Evolutionary conservation across 768 basidiomycete genomes (phyloP), one percentile per base, ranked within the genome.

Genomic region (Nidularia sp.): DNA sequence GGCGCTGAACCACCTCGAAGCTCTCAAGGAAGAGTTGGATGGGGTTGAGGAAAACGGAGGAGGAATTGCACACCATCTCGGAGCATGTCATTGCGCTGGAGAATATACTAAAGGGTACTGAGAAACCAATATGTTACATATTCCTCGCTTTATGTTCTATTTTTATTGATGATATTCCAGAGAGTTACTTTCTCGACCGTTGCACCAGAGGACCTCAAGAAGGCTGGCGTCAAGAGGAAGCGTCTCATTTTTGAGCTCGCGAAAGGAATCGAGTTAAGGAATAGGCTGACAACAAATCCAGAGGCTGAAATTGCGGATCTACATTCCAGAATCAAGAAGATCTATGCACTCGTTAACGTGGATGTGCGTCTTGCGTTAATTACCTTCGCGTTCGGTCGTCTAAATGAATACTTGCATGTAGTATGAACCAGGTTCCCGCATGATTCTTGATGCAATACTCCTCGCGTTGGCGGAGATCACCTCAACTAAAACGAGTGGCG

Each of bases 361-460:
- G 60, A 65, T 55, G 66, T 69, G 53, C 34, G 64, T 62, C 22
- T 55, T 18, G 18, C 49, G 41, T 54, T 45, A 48, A 55, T 54
- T 35, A 54, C 53, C 49, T 56, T 62, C 48, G 22, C 47, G 34
- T 46, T 57, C 39, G 36, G 41, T 50, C 48, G 41, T 52, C 45
- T 56, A 58, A 53, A 45, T 56, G 44, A 62, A 53, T 44, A 35
- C 22, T 56, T 58, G 47, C 55, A 57, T 31, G 43, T 52, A 69
- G 66, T 61, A 57, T 44, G 55, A 53, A 58, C 45, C 63, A 42
- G 61, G 63, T 47, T 54, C 60, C 6, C 61, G 63, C 33, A 69
- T 69, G 65, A 60, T 69, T 54, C 60, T 66, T 53, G 60, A 70
- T 44, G 63, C 65, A 18, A 55, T 70, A 54, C 55, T 68, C 51